Base-by-base conservation (phyloP, 768 basidiomycete species). In the Boletus pseudopeckii region DNA sequence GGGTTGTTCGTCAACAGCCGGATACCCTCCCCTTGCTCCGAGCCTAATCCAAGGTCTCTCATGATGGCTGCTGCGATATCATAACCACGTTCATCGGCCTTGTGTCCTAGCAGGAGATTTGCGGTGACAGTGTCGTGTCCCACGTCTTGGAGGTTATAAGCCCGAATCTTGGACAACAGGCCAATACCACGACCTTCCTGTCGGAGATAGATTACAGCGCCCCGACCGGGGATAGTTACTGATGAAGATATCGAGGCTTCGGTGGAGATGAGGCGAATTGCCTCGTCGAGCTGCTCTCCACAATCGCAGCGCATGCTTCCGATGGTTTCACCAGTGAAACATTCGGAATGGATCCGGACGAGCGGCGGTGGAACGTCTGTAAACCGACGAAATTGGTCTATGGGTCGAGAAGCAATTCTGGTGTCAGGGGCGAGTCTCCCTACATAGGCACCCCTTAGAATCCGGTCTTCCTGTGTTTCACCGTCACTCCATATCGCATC, bases 231-330 rank as follows among this genome's bases (percentile, higher is more conserved):
- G 28, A 92, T 82, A 3, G 69, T 71, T 17, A 67, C 61, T 37
- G 69, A 59, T 48, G 72, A 61, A 11, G 71, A 51, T 11, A 74
- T 59, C 9, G 77, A 74, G 53, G 83, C 64, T 15, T 74, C 67
- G 62, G 88, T 79, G 14, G 88, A 85, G 62, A 98, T 92, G 62
- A 86, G 85, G 11, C 92, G 82, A 56, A 98, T 85, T n/a, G 97
- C 93, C 68, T 98, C 96, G 72, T 98, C 95, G 5, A 99, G 80
- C 70, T 99, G 97, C 72, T 98, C 95, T 14, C 97, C 97, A 66
- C 97, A 99, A 70, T 99, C 97, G 67, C 97, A 99, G 32, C 97
- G 88, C 90, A 97, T 94, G 77, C 93, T 86, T 26, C 97, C 97
- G 54, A 98, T 83, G 8, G 95, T 98, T 72, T 98, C 97, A 28